Evolutionary conservation across 495 filamentous ascomycete species (phyloP), one percentile per base, ranked within the genome.

Genomic region (Bombardia bombarda): DNA sequence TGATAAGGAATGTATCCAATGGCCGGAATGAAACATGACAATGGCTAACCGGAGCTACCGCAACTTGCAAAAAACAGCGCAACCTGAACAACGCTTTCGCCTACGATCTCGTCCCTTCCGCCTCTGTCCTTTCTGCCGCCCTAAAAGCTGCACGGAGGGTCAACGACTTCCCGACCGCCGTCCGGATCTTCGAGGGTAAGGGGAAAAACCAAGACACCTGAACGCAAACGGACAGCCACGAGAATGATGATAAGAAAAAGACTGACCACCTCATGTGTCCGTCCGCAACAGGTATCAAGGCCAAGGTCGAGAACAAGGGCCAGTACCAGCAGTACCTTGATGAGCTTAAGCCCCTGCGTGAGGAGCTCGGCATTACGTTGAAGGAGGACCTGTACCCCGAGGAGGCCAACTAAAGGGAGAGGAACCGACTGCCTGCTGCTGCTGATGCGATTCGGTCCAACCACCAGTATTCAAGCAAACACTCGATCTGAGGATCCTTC

Each of bases 11-110:
- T n/a, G n/a, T n/a, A n/a, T n/a, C n/a, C n/a, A n/a, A n/a, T n/a
- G n/a, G n/a, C n/a, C n/a, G n/a, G n/a, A n/a, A n/a, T n/a, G n/a
- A n/a, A n/a, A n/a, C n/a, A n/a, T n/a, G n/a, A n/a, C n/a, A n/a
- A n/a, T n/a, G n/a, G n/a, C n/a, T n/a, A n/a, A n/a, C n/a, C n/a
- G n/a, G n/a, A n/a, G n/a, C n/a, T n/a, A n/a, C n/a, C n/a, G n/a
- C n/a, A n/a, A n/a, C n/a, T n/a, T n/a, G n/a, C n/a, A n/a, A 23
- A 26, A 23, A 35, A 35, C 18, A 98, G 89, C 89, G 92, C 62
- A 99, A 99, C 70, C 78, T 99, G 53, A 99, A 99, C 83, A 99
- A 99, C 73, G 89, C 86, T 66, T 99, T 99, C 72, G 92, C 92
- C 65, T 99, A 99, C 82, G 92, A 99, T 79, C 81, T 99, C 59